Evolutionary conservation across 257 asterid species (phyloP), one percentile per base, ranked within the genome.

Genomic region (Scutellaria barbata): DNA sequence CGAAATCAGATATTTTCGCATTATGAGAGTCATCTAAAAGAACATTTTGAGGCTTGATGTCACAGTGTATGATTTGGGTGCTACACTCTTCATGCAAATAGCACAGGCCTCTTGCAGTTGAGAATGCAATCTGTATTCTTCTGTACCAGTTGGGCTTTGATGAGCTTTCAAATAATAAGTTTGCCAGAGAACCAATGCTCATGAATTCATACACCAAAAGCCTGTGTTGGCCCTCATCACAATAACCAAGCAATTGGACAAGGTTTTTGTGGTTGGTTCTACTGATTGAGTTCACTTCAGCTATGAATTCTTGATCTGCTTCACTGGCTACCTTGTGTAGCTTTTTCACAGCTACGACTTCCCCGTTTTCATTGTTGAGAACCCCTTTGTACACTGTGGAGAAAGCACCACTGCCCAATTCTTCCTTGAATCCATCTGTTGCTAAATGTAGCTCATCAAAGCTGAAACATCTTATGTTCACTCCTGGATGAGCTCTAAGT

Each of bases 21-120:
- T 16, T 7, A 13, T 37, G 66, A 41, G 55, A 59, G 0, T 75
- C 79, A 30, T 82, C 82, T 1, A 82, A 75, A 35, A 79, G 81
- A n/a, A 81, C 70, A 25, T 84, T 84, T 13, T 81, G 85, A 59
- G 86, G 86, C 79, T 84, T 84, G 0, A 84, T 72, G 42, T 85
- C 78, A 17, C 87, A 82, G 61, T 85, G 87, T 18, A 85, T 85
- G 73, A 85, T 80, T 0, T 76, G 87, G 5, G 71, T 66, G 61
- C 64, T 78, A 17, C 85, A 82, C 40, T 82, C 87, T 17, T 82
- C 76, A 16, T 85, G 85, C 55, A 85, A 48, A 58, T 78, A 82
- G 40, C 64, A 53, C 6, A 85, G 78, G 9, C 90, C 90, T 50
- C 85, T 77, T 0, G 88, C 91, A 1, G 67, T 62, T 8, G 79